Evolutionary conservation across 352 stramenopile genomes (phyloP), one percentile per base, ranked within the genome.

Genomic region (Globisporangium megalacanthum): DNA sequence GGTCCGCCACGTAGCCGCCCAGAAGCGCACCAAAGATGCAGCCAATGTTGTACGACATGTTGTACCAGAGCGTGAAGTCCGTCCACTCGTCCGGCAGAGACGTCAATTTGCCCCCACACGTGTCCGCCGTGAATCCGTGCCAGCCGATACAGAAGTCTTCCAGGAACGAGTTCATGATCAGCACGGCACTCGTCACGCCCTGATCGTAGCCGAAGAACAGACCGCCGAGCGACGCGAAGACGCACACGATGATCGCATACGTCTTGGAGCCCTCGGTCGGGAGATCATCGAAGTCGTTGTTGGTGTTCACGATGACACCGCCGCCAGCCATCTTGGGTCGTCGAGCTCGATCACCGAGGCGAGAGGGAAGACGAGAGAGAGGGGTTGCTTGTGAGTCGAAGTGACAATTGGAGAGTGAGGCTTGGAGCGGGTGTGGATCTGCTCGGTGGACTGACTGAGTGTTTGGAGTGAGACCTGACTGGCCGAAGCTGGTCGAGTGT

Each of bases 21-120:
- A 55, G 11, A 17, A 55, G 36, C 36, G 50, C 50, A 36, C 50
- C 50, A 31, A 31, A 25, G 50, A 55, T 55, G 50, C 50, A 55
- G 4, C 50, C 50, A 19, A 55, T n/a, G 50, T 77, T 74, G 64
- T 77, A 77, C 33, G 65, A 46, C 55, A 77, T 71, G 61, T 77
- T 77, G 66, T 68, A 76, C 59, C 63, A 64, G 29, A 67, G 58
- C n/a, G 56, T 70, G 50, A 69, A 75, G 55, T 58, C 49, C 14
- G 54, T n/a, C 68, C 68, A 75, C 50, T 66, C 55, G 29, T 9
- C 22, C 0, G 68, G 68, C 1, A 73, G 55, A 0, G 51, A 37
- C 4, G 31, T 9, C 41, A 41, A 17, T 25, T 29, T 44, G 33
- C 35, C 6, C n/a, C 17, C 17, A n/a, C 48, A 39, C 8, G 39